A percentile compares a stretch with the other conserved stretches of the same genome.
phyloP scores from a whole-genome alignment of 768 basidiomycete species.

The Serpula lacrymans region DNA sequence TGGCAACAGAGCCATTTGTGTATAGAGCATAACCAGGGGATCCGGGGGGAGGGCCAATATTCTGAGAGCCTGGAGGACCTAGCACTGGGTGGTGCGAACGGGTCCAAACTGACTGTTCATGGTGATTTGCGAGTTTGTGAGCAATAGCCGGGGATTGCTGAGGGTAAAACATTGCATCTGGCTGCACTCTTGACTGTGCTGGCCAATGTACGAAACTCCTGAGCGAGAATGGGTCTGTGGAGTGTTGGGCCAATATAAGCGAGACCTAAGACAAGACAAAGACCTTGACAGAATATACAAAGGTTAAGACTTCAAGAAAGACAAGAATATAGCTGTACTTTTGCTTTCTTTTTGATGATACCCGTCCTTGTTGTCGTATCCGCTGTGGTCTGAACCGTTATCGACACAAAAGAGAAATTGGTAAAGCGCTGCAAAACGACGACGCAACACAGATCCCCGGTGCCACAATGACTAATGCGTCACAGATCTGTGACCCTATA shows the following conservation, averaged over 20 bases:
- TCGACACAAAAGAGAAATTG: slow-evolving; percentile 11
- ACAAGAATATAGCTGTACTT: slow-evolving; percentile 14
- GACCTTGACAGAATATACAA: background rate
- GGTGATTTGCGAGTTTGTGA: slow-evolving; percentile 72
- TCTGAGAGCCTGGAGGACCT: slow-evolving; percentile 38
- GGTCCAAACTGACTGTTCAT: slow-evolving; percentile 74
- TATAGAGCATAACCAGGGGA: slow-evolving; percentile 78
- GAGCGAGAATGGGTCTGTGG: slow-evolving; percentile 7
- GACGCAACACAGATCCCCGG: slow-evolving; percentile 7
- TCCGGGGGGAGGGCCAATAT: slow-evolving; percentile 59
- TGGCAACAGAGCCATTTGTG: slow-evolving; percentile 64
- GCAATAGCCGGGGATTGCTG: slow-evolving; percentile 80
- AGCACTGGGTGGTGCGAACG: slow-evolving; percentile 58
- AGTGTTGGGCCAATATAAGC: slow-evolving; percentile 4
- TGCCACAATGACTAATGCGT: too few species aligned
- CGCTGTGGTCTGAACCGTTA: slow-evolving; percentile 17
- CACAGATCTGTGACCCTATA: too few species aligned
- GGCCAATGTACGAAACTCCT: slow-evolving; percentile 6
- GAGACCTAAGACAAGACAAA: slow-evolving; percentile 7
- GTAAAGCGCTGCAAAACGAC: slow-evolving; percentile 26
- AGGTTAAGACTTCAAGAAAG: slow-evolving; percentile 14
- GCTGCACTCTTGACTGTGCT: slow-evolving; percentile 8
- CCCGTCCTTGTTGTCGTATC: slow-evolving; percentile 9
- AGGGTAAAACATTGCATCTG: slow-evolving; percentile 76
- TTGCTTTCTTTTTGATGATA: slow-evolving; percentile 14